A percentile compares a stretch with the other conserved stretches of the same genome.
phyloP scores from a whole-genome alignment of 305 asterid species.

The Withania somnifera region DNA sequence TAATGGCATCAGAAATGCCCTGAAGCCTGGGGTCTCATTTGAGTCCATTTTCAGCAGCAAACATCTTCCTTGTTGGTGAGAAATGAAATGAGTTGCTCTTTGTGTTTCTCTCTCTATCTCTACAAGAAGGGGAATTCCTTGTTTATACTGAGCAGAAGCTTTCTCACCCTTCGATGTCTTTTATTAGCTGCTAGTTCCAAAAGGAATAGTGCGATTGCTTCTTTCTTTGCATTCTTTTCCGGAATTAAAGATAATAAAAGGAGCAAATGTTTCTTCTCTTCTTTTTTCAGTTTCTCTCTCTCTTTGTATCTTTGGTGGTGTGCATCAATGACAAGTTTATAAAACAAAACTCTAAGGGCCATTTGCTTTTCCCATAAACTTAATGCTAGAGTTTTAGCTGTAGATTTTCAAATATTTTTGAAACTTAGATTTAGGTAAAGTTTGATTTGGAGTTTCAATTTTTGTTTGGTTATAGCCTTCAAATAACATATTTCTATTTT shows the following conservation, averaged over 20 bases:
- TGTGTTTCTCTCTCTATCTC: not conserved
- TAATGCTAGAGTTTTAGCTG: too few relatives aligned
- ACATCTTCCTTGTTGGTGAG: slow-evolving; percentile 18
- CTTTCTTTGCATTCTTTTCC: not conserved
- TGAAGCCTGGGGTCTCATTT: slow-evolving; percentile 48
- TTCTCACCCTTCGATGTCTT: slow-evolving; percentile 21
- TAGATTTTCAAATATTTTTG: too few relatives aligned
- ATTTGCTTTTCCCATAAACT: not conserved
- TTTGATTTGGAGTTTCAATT: too few relatives aligned
- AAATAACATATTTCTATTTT: too few relatives aligned
- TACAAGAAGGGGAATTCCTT: not conserved
- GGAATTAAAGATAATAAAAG: not conserved
- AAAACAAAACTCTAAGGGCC: not conserved
- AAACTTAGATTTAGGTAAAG: too few relatives aligned
- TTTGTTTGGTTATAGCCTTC: too few relatives aligned
- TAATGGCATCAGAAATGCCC: slow-evolving; percentile 41
- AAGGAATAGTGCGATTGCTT: slow-evolving; percentile 1
- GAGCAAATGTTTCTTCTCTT: slow-evolving; percentile 7
- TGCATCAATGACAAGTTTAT: not conserved
- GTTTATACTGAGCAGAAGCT: slow-evolving; percentile 1
- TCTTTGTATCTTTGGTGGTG: not conserved
- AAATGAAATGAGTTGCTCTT: too few relatives aligned
- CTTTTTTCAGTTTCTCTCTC: not conserved
- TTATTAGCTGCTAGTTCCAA: slow-evolving; percentile 17
- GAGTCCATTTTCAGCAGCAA: slow-evolving; percentile 56